Evolutionary conservation across 306 rosid genomes (phyloP), one percentile per base, ranked within the genome.

Genomic region (Corylus avellana): DNA sequence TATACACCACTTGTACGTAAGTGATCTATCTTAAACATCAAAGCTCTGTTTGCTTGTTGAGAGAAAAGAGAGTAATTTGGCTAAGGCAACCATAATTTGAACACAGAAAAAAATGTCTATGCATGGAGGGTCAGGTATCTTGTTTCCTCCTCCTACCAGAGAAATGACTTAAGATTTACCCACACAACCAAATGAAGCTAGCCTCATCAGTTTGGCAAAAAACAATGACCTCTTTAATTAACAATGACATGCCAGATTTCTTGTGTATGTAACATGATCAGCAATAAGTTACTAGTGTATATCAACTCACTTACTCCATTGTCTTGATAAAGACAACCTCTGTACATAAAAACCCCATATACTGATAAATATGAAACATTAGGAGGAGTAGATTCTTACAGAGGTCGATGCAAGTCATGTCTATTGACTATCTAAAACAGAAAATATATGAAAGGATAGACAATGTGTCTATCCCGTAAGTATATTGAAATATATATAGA

Each of bases 161-260:
- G 70, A 80, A 76, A 48, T 86, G 87, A 77, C 89, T 68, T 75
- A 53, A 78, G 70, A 84, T 55, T 8, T 68, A 17, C 14, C 39
- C 22, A 8, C 10, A 70, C 47, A 58, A 61, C 37, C 58, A 29
- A 14, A 75, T 55, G 63, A 66, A 51, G 17, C 12, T 8, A 48
- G 12, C 56, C 71, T 44, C 22, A 44, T 39, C 35, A 47, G 50
- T 73, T 35, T 37, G 66, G 42, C 29, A 18, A 77, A 59, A 82
- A 77, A 8, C 54, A 25, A 55, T 1, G 75, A 56, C 66, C 37
- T 18, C 51, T 55, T 22, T 22, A 22, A 22, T 14, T 22, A 32
- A 77, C 70, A 61, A 63, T n/a, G 70, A 73, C 46, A 17, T 39
- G 1, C 2, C 48, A 32, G 32, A 32, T 13, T 8, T 32, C 20